Conservation (phyloP, 805 yeast genomes). For the Starmerella etchellsii region DNA sequence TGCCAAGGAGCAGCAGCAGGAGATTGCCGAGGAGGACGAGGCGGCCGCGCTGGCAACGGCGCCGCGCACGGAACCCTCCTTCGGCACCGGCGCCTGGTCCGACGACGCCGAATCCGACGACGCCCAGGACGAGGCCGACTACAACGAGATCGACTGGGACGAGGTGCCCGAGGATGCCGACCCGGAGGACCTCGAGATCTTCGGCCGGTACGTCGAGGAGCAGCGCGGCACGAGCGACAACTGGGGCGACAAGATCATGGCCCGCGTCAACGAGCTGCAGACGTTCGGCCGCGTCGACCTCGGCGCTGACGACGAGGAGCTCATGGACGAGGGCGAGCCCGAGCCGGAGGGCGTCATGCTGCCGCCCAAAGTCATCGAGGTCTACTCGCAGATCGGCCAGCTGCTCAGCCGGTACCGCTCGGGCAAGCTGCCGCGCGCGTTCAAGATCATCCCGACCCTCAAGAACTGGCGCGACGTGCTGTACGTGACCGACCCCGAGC, state of each 20-base stretch:
- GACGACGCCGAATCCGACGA: constrained; percentile 35
- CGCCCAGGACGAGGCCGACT: constrained; percentile 33
- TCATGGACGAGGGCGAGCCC: constrained; percentile 18
- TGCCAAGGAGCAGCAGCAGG: constrained; percentile 90
- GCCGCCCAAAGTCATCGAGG: constrained; percentile 94
- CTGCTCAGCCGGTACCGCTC: constrained; percentile 80
- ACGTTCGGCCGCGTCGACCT: constrained; percentile 34
- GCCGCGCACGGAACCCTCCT: not conserved
- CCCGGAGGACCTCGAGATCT: constrained; percentile 71
- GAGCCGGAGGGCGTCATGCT: constrained; percentile 57
- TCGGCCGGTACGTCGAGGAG: constrained; percentile 48
- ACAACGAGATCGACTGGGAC: constrained; percentile 37
- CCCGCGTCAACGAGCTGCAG: constrained; percentile 38
- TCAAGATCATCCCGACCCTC: constrained; percentile 85
- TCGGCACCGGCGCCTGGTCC: constrained; percentile 18
- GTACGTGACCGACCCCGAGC: constrained; percentile 81
- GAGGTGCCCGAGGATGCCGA: constrained; percentile 44
- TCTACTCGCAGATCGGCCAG: constrained; percentile 82
- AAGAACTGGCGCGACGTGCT: constrained; percentile 92
- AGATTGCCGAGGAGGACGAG: constrained; percentile 50
- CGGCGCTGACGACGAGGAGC: constrained; percentile 27
- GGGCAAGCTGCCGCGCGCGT: constrained; percentile 92
- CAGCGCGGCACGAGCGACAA: constrained; percentile 21
- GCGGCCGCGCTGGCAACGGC: not conserved
- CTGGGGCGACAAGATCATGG: constrained; percentile 88